Percentiles rank a stretch among this genome's conserved stretches.
These are phyloP conservation scores for Ceratocystiopsis minuta DNA, from an alignment of 2,329 filamentous ascomycete genomes.

Conservation along the genomic window DNA sequence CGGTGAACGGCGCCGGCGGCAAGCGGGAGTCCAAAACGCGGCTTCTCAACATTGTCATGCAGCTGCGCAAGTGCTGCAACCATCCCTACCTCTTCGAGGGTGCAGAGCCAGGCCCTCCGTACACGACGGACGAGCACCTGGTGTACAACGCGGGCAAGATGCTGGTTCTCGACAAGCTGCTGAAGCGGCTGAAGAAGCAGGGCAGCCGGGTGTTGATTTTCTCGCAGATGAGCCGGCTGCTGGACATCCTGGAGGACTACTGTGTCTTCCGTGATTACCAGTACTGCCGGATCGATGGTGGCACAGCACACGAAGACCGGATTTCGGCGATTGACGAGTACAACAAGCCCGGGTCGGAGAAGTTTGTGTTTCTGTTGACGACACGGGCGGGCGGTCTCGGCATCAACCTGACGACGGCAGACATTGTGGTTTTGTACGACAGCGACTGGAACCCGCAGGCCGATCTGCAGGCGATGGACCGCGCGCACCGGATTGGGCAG, in stretches of 20 bases:
- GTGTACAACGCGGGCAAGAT: conserved; percentile 92
- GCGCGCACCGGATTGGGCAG: conserved; percentile 94
- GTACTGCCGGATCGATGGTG: conserved; percentile 93
- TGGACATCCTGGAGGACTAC: conserved; percentile 96
- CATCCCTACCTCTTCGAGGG: conserved; percentile 97
- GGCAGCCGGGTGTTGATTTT: conserved; percentile 96
- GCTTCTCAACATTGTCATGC: conserved; percentile 97
- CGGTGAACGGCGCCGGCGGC: conserved; percentile 87
- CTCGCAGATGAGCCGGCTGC: conserved; percentile 93
- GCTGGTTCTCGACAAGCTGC: conserved; percentile 84
- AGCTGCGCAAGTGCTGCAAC: conserved; percentile 96
- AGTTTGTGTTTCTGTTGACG: conserved; percentile 85
- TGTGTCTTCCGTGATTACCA: conserved; percentile 89
- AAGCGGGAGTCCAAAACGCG: conserved; percentile 97
- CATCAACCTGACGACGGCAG: conserved; percentile 81
- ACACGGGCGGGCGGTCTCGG: conserved; percentile 88
- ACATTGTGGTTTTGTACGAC: conserved; percentile 87
- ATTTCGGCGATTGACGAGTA: conserved; percentile 97
- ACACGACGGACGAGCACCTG: conserved; percentile 94
- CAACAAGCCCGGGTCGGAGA: conserved; percentile 88
- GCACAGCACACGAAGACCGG: conserved; percentile 92
- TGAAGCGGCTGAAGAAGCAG: conserved; percentile 65
- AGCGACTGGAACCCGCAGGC: conserved; percentile 91
- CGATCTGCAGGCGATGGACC: conserved; percentile 96
- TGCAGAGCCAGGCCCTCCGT: conserved; percentile 89